phyloP scores from a whole-genome alignment of 768 basidiomycete genomes.

The Astraeus odoratus region DNA sequence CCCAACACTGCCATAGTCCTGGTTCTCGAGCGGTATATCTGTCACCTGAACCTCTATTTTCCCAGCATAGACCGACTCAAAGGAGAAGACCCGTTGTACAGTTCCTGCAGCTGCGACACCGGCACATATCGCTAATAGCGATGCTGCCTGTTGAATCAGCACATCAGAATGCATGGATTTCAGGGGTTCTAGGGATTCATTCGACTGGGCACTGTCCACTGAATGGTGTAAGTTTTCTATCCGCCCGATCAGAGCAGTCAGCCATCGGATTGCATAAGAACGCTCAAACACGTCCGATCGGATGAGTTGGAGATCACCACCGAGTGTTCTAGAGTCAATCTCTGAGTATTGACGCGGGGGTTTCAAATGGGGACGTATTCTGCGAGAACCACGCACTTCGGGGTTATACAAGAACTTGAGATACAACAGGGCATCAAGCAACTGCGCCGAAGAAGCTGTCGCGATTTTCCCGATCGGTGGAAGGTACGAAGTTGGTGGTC shows the following conservation, averaged over 20 bases:
- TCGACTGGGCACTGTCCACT: not conserved
- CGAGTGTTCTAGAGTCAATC: no score
- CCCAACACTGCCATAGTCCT: constrained; percentile 68
- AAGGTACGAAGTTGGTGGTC: constrained; percentile 46
- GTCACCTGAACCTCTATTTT: constrained; percentile 40
- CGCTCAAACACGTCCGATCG: constrained; percentile 65
- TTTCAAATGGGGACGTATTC: constrained; percentile 24
- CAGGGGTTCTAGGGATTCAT: not conserved
- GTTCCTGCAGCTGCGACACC: constrained; percentile 59
- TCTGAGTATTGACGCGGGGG: no score
- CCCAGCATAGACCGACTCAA: constrained; percentile 21
- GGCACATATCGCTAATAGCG: constrained; percentile 57
- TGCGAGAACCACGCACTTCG: constrained; percentile 51
- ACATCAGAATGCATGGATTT: constrained; percentile 19
- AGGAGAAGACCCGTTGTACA: constrained; percentile 46
- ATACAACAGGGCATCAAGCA: constrained; percentile 42
- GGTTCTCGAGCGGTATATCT: constrained; percentile 64
- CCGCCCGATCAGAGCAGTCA: constrained; percentile 54
- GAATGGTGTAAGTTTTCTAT: constrained; percentile 9
- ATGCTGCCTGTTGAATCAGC: constrained; percentile 48
- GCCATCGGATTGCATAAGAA: constrained; percentile 63
- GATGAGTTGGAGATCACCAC: constrained; percentile 23
- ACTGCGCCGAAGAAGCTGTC: constrained; percentile 25
- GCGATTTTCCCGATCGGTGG: constrained; percentile 45
- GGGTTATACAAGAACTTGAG: constrained; percentile 54